Evolutionary conservation across 1,284 basidiomycete genomes (phyloP).

Genomic region (Agroathelia rolfsii): DNA sequence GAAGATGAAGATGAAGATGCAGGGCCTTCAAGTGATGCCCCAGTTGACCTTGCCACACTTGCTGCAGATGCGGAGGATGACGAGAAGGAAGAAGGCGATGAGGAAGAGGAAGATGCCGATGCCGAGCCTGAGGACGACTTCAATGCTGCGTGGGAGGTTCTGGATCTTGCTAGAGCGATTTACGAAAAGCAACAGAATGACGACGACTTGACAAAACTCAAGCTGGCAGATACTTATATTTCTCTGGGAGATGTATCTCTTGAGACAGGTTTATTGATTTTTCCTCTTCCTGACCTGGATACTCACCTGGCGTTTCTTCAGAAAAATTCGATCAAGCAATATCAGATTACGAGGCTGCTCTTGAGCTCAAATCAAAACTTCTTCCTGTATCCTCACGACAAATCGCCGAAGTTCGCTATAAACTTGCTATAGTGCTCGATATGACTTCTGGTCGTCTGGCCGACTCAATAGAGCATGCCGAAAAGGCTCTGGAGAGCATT

Average conservation of each 20-base stretch:
- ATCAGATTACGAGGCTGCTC: constrained; percentile 67
- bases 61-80: constrained; percentile 28
- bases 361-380: constrained; percentile 59
- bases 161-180: constrained; percentile 79
- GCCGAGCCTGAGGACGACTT: constrained; percentile 85
- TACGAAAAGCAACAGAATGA: constrained; percentile 57
- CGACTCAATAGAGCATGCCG: constrained; percentile 74
- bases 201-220: constrained; percentile 55
- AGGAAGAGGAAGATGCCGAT: constrained; percentile 48
- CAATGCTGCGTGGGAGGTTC: constrained; percentile 88
- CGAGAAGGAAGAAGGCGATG: constrained; percentile 29
- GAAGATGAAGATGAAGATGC: constrained; percentile 40
- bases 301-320: constrained; percentile 22
- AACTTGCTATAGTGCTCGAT: constrained; percentile 83
- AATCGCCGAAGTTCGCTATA: constrained; percentile 84
- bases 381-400: constrained; percentile 75
- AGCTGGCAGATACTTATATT: constrained; percentile 79
- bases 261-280: constrained; percentile 62
- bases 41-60: constrained; percentile 41
- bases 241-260: constrained; percentile 80
- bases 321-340: constrained; percentile 92
- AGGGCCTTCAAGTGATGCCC: constrained; percentile 25
- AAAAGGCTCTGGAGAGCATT: constrained; percentile 70
- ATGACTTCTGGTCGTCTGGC: constrained; percentile 70
- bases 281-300: constrained; percentile 3